A percentile compares a stretch with the other conserved stretches of the same genome.
Conservation (phyloP, 805 yeast species). For the Candida verbasci region DNA sequence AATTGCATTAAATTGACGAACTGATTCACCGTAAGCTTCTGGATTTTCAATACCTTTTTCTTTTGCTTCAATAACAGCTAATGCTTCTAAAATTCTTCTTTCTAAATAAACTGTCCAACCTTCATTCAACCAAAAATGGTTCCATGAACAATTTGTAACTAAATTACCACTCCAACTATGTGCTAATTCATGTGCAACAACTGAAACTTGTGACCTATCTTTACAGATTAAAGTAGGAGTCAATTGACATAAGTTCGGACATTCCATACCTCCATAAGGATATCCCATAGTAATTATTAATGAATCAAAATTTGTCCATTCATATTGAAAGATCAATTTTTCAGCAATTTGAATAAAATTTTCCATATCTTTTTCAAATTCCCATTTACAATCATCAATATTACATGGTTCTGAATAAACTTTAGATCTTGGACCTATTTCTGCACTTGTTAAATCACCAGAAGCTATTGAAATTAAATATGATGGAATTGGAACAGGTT, state of each 20-base stretch:
- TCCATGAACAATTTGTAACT: conserved; percentile 89
- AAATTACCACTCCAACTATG: conserved; percentile 92
- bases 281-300: conserved; percentile 70
- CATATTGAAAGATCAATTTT: conserved; percentile 68
- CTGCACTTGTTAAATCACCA: conserved; percentile 65
- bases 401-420: conserved; percentile 76
- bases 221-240: conserved; percentile 86
- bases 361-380: conserved; percentile 78
- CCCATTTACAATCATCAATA: conserved; percentile 66
- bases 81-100: conserved; percentile 69
- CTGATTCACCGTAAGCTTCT: conserved; percentile 58
- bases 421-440: conserved; percentile 82
- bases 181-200: conserved; percentile 88
- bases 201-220: conserved; percentile 82
- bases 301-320: conserved; percentile 81
- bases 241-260: conserved; percentile 85
- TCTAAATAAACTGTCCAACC: conserved; percentile 95
- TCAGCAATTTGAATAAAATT: conserved; percentile 77
- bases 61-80: conserved; percentile 19
- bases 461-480: conserved; percentile 82
- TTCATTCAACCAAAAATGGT: conserved; percentile 91
- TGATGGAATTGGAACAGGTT: conserved; percentile 80
- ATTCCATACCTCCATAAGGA: conserved; percentile 96
- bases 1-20: conserved; percentile 76
- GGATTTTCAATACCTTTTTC: conserved; percentile 6